Conservation (phyloP, 2,329 filamentous ascomycete genomes). For the Oidium heveae region DNA sequence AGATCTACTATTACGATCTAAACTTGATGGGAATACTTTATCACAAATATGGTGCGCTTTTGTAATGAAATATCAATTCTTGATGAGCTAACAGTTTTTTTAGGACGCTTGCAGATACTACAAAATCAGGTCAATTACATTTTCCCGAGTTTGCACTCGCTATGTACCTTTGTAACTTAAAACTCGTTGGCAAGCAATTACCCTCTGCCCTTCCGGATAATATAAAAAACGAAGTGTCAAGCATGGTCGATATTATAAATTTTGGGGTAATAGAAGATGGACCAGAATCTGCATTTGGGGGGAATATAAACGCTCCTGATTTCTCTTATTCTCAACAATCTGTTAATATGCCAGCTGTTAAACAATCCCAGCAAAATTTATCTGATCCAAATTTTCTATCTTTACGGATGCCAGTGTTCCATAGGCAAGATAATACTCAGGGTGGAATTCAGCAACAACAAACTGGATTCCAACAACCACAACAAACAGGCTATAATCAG, state of each 20-base stretch:
- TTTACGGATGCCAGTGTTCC: conserved; percentile 44
- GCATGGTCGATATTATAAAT: conserved; percentile 98
- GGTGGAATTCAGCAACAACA: conserved; percentile 22
- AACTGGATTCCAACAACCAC: conserved; percentile 19
- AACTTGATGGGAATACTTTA: conserved; percentile 62
- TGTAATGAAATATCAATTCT: neutral
- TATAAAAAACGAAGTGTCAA: conserved; percentile 89
- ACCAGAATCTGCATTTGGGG: conserved; percentile 23
- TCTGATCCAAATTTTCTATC: conserved; percentile 43
- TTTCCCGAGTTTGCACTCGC: conserved; percentile 94
- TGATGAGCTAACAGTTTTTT: conserved; percentile 6
- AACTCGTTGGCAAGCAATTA: conserved; percentile 62
- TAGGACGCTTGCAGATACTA: conserved; percentile 83
- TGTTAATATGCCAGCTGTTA: conserved; percentile 26
- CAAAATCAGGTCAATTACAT: conserved; percentile 81
- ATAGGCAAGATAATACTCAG: conserved; percentile 21
- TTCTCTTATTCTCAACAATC: conserved; percentile 33
- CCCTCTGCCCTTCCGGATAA: conserved; percentile 54
- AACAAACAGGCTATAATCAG: conserved; percentile 27
- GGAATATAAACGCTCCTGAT: conserved; percentile 34
- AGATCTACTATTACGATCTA: conserved; percentile 69
- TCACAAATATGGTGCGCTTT: conserved; percentile 62
- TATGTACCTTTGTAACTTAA: conserved; percentile 96
- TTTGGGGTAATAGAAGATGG: conserved; percentile 67
- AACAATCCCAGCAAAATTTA: conserved; percentile 49